These are phyloP conservation scores for Straminergon stramineum DNA, from an alignment of 225 moss, liverwort and hornwort genomes.

Conservation along the genomic window DNA sequence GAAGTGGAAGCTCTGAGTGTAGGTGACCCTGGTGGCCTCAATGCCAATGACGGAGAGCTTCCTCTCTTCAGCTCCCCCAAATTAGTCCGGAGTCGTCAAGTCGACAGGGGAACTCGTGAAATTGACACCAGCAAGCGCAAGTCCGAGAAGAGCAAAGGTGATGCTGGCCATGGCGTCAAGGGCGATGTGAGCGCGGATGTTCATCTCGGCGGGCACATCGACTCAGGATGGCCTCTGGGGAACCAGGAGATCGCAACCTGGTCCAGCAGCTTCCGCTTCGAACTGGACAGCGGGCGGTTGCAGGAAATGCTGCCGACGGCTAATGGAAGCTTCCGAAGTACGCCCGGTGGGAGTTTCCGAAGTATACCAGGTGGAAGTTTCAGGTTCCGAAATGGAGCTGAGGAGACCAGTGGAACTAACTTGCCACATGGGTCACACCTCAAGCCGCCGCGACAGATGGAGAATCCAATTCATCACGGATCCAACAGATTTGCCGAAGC, in stretches of 20 bases:
- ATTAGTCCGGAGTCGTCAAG: not conserved
- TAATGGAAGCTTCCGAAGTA: conserved; percentile 9
- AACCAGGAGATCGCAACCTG: conserved; percentile 17
- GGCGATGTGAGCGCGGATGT: conserved; percentile 10
- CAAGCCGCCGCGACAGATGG: conserved; percentile 9
- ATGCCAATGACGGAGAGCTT: conserved; percentile 10
- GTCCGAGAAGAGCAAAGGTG: not conserved
- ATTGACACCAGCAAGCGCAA: not conserved
- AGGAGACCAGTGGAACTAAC: not conserved
- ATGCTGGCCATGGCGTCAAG: not conserved
- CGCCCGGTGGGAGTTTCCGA: conserved; percentile 12
- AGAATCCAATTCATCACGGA: not conserved
- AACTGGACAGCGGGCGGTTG: conserved; percentile 6
- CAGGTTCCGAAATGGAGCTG: not conserved
- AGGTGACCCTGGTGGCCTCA: not conserved
- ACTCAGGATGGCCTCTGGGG: conserved; percentile 6
- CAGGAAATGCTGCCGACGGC: conserved; percentile 1
- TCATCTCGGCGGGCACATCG: not conserved
- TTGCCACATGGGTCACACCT: not conserved
- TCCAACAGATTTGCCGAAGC: not conserved
- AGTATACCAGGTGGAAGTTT: conserved; percentile 9
- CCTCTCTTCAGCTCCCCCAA: conserved; percentile 11
- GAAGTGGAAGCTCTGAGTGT: not conserved
- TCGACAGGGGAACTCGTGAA: not conserved
- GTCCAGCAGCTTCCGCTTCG: conserved; percentile 34